These are phyloP conservation scores for Tuber melanosporum DNA, from an alignment of 495 filamentous ascomycete genomes.

Conservation along the genomic window DNA sequence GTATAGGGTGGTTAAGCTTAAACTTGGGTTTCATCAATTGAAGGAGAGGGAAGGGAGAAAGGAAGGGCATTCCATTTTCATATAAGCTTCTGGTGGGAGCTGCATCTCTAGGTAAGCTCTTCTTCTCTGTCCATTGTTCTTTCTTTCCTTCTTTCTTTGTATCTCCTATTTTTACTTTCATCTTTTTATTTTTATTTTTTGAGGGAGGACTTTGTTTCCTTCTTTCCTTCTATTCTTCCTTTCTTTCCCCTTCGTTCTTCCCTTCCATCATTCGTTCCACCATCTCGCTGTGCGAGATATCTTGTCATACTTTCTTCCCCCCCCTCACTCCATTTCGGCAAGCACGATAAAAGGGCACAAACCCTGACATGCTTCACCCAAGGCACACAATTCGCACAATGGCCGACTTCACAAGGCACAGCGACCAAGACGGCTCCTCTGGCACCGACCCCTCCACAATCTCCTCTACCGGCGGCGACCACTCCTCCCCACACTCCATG, in stretches of 20 bases:
- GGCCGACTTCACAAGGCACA: conserved; percentile 35
- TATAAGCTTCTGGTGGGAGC: neutral
- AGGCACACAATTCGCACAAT: conserved; percentile 22
- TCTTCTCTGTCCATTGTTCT: neutral
- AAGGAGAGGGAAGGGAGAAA: neutral
- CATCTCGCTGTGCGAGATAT: conserved; percentile 13
- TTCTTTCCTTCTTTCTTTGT: conserved; percentile 7
- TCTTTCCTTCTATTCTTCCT: neutral
- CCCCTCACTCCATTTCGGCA: neutral
- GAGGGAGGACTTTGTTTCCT: conserved; percentile 7
- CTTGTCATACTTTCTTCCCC: neutral
- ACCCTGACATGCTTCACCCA: conserved; percentile 8
- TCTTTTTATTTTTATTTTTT: neutral
- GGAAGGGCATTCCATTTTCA: neutral
- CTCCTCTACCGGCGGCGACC: conserved; percentile 15
- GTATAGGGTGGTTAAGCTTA: neutral
- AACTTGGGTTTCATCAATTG: neutral
- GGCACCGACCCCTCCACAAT: conserved; percentile 2
- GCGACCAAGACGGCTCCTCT: conserved; percentile 10
- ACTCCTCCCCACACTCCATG: conserved; percentile 20
- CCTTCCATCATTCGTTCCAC: conserved; percentile 8
- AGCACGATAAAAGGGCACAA: conserved; percentile 8
- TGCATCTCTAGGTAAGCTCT: neutral
- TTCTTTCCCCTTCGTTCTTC: neutral
- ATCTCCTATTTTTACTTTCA: conserved; percentile 21